Evolutionary conservation across 2,329 filamentous ascomycete species (phyloP), one percentile per base, ranked within the genome.

Genomic region (Sordariomycetes sp.): DNA sequence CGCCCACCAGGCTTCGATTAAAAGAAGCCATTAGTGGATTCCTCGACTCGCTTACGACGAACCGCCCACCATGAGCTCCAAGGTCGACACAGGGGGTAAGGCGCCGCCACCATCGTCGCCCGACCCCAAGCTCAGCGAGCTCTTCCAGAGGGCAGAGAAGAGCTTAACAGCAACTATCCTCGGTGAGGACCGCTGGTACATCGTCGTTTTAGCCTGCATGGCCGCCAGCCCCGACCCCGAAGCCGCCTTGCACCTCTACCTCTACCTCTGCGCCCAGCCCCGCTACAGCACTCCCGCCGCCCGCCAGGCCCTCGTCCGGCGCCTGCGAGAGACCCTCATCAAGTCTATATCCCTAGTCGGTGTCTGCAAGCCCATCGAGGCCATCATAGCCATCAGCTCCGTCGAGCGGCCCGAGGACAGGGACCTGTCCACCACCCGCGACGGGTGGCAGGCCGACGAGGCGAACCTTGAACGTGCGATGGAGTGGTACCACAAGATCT

Each of bases 361-460:
- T 0, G 79, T 85, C 0, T 82, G 79, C 66, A 85, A 83, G 63
- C 80, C 81, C 8, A 66, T 86, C 4, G 81, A 84, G 62, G 76
- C 80, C 1, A 76, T 84, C 51, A 70, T 83, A 8, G 71, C 75
- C n/a, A 82, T 84, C 56, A 70, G 68, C 58, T 69, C 72, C 17
- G 64, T 78, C 10, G 79, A 82, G 61, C 61, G 61, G 5, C 62
- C 65, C 0, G 80, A 84, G 64, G 82, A 86, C 62, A 77, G 74
- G 55, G 82, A 86, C 62, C 78, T 72, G 57, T 74, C 69, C 3
- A 70, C 68, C 58, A 80, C 77, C 2, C 76, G 82, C 61, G 73
- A 81, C 60, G 69, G 73, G 10, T 86, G 82, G 82, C 73, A 79
- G 62, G 77, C 76, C 32, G 80, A 83, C 57, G 70, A 74, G 3